Evolutionary conservation across 345 rosid species (phyloP).

Genomic region (Eucalyptus victrix): DNA sequence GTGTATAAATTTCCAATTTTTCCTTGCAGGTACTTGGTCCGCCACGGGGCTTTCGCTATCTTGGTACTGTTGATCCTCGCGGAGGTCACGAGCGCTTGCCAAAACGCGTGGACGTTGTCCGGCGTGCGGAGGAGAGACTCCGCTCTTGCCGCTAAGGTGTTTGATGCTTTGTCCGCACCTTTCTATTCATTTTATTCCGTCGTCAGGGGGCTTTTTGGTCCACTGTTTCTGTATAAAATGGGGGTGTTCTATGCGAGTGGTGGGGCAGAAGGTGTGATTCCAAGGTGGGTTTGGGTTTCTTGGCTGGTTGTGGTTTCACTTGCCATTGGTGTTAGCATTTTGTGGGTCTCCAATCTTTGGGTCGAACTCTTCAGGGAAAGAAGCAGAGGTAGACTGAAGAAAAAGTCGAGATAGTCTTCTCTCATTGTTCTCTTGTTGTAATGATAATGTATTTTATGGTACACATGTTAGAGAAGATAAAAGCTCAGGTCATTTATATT

Average conservation of each 20-base stretch:
- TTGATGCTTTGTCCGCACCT: constrained; percentile 51
- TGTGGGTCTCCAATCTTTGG: constrained; percentile 86
- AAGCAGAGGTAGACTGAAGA: constrained; percentile 11
- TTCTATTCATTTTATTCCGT: constrained; percentile 58
- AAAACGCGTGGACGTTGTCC: constrained; percentile 85
- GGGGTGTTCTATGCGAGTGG: constrained; percentile 38
- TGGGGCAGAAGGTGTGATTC: constrained; percentile 36
- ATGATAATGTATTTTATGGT: neutral
- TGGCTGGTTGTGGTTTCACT: constrained; percentile 58
- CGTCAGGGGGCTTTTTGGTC: constrained; percentile 64
- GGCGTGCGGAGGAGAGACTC: constrained; percentile 35
- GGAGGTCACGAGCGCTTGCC: constrained; percentile 85
- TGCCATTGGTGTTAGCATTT: constrained; percentile 67
- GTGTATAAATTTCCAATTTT: neutral
- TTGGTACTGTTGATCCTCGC: constrained; percentile 60
- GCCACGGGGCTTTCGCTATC: constrained; percentile 68
- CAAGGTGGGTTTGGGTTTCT: constrained; percentile 86
- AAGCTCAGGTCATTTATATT: neutral
- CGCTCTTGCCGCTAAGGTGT: constrained; percentile 32
- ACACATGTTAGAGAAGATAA: neutral
- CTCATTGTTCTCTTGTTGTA: neutral
- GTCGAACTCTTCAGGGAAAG: constrained; percentile 42
- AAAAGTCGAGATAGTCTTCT: constrained; percentile 23
- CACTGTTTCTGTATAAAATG: constrained; percentile 54
- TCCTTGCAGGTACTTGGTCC: constrained; percentile 47